Evolutionary conservation across 306 rosid species (phyloP), one percentile per base, ranked within the genome.

Genomic region (Abrus pulchellus): DNA sequence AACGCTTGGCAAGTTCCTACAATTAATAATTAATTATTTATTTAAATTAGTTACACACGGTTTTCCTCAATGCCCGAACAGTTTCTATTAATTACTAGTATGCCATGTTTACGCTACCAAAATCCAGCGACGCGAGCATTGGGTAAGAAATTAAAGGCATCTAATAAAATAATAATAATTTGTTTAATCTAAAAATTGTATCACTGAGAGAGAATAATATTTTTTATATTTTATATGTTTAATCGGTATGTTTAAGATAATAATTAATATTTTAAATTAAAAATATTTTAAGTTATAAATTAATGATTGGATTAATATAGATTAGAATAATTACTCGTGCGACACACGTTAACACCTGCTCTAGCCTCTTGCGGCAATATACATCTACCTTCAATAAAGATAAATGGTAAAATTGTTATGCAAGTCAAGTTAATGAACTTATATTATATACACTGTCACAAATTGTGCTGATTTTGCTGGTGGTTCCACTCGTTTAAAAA

Each of bases 321-420:
- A 68, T 68, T 47, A 48, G 28, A 74, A 27, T 20, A 40, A 28
- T 55, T 4, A 75, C 70, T 61, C 32, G 49, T 61, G 70, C 61
- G 0, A 8, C 36, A 11, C 65, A 77, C 65, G 55, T 50, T 64
- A 20, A 4, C 32, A 64, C 20, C 64, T 75, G 60, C 70, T 44
- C 78, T 40, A 69, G 1, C 43, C 36, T 69, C 30, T 27, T 2
- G 8, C 53, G 7, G 33, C 41, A 7, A 28, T 64, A 49, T 49
- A 49, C 0, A 38, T 64, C 29, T 40, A 6, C 12, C 27, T 4
- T 38, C 45, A 36, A 9, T 14, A 64, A 32, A 38, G 12, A 6
- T 64, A 6, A 64, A 6, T 14, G 32, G 6, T 34, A n/a, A 63
- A 63, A 61, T 61, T 61, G 38, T 63, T 63, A 36, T 38, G 48